Conservation (phyloP, 2,329 filamentous ascomycete species). For the Cadophora malorum region DNA sequence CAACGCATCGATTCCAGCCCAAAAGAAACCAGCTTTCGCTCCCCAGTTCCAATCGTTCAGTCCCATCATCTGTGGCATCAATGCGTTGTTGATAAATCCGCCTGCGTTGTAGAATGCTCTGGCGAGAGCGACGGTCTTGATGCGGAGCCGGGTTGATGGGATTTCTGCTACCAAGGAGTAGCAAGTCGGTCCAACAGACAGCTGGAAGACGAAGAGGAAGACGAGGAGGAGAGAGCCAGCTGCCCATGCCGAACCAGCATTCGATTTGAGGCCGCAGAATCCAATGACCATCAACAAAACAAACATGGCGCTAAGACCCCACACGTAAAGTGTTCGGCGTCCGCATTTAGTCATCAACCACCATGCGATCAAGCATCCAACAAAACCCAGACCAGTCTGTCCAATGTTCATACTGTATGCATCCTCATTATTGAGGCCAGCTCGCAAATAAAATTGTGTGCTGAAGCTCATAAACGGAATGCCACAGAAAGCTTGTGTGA, state of each 20-base stretch:
- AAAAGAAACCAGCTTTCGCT: slow-evolving; percentile 12
- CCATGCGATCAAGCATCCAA: slow-evolving; percentile 14
- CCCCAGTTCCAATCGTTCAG: slow-evolving; percentile 14
- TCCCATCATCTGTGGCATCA: slow-evolving; percentile 12
- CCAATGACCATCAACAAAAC: slow-evolving; percentile 12
- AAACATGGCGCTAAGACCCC: slow-evolving; percentile 12
- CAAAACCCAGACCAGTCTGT: slow-evolving; percentile 5
- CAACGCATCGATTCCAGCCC: slow-evolving; percentile 13
- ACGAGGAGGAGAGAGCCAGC: slow-evolving; percentile 2
- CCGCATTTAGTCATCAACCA: slow-evolving; percentile 15
- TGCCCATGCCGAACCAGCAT: slow-evolving; percentile 2
- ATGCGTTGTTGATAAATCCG: slow-evolving; percentile 12
- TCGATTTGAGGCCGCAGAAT: slow-evolving; percentile 13
- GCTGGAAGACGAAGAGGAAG: slow-evolving; percentile 15
- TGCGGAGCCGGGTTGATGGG: slow-evolving; percentile 4
- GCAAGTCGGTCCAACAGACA: slow-evolving; percentile 8
- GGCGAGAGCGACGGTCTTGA: slow-evolving; percentile 15
- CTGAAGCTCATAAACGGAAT: slow-evolving; percentile 15
- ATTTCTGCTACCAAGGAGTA: slow-evolving; percentile 13
- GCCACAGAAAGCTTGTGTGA: slow-evolving; percentile 10
- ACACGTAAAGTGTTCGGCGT: slow-evolving; percentile 11
- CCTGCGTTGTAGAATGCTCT: slow-evolving; percentile 12
- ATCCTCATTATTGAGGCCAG: neutral
- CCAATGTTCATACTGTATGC: slow-evolving; percentile 8
- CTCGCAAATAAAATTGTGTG: slow-evolving; percentile 14